Conservation (phyloP, 345 rosid genomes). For the Eucalyptus tenuipes region DNA sequence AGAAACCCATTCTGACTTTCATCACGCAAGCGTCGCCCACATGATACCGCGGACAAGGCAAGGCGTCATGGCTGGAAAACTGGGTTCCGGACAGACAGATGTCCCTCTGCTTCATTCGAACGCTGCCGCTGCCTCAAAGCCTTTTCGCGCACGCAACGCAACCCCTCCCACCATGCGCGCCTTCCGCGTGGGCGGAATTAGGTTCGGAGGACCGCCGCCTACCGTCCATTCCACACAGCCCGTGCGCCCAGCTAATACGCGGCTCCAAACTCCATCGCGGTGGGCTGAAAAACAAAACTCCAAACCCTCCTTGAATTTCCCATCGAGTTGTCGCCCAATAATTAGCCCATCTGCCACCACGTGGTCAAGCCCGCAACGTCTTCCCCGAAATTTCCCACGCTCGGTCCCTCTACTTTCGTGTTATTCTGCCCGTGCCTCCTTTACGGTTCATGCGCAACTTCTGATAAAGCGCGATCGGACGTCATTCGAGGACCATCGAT, state of each 20-base stretch:
- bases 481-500: not conserved
- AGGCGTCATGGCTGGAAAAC: not conserved
- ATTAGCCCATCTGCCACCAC: not conserved
- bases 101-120: not conserved
- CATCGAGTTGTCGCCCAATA: not conserved
- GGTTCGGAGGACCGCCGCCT: not conserved
- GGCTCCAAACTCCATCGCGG: not conserved
- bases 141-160: not conserved
- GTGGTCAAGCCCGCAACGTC: not conserved
- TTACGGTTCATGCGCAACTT: not conserved
- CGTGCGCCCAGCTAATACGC: not conserved
- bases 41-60: not conserved
- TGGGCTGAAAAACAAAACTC: not conserved
- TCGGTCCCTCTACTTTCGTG: not conserved
- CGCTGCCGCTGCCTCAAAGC: not conserved
- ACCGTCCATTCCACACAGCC: not conserved
- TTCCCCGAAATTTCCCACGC: not conserved
- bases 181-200: not conserved
- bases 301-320: not conserved
- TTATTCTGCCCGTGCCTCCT: not conserved
- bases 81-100: not conserved
- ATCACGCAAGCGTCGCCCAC: not conserved
- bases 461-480: not conserved
- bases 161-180: not conserved
- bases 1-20: not conserved